phyloP scores from a whole-genome alignment of 257 asterid genomes.

The Fraxinus pennsylvanica region DNA sequence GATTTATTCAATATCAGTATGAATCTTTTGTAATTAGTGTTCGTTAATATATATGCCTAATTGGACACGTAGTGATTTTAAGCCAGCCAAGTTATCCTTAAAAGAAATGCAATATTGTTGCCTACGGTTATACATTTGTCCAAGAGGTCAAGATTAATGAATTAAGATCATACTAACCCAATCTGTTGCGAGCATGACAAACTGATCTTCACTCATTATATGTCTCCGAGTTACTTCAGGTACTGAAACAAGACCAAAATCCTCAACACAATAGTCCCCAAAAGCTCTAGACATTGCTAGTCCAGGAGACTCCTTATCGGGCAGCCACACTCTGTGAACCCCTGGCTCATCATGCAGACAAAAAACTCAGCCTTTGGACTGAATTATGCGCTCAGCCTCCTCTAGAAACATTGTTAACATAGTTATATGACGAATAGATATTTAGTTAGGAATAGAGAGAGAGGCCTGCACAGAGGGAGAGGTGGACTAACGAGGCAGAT shows the following conservation, averaged over 20 bases:
- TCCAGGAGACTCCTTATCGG: constrained; percentile 79
- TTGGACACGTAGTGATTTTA: no score
- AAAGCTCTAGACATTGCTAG: constrained; percentile 97
- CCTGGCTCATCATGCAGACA: constrained; percentile 86
- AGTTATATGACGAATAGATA: background rate
- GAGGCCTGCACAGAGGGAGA: background rate
- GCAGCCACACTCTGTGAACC: constrained; percentile 85
- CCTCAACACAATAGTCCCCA: constrained; percentile 85
- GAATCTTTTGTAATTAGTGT: background rate
- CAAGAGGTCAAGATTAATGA: background rate
- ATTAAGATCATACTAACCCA: constrained; percentile 57
- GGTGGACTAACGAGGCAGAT: constrained; percentile 69
- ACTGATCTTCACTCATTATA: constrained; percentile 65
- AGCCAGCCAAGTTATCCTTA: no score
- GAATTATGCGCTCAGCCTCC: constrained; percentile 74
- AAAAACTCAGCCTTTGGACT: constrained; percentile 71
- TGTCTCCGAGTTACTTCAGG: constrained; percentile 81
- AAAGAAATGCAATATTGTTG: no score
- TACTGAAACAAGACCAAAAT: constrained; percentile 79
- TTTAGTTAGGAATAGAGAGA: background rate
- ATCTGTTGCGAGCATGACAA: constrained; percentile 83
- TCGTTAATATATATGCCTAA: no score
- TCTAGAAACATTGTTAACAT: constrained; percentile 40
- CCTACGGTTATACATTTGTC: no score
- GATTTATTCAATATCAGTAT: background rate